These are phyloP conservation scores for Pulveroboletus sp. DNA, from an alignment of 768 basidiomycete species.

Conservation along the genomic window DNA sequence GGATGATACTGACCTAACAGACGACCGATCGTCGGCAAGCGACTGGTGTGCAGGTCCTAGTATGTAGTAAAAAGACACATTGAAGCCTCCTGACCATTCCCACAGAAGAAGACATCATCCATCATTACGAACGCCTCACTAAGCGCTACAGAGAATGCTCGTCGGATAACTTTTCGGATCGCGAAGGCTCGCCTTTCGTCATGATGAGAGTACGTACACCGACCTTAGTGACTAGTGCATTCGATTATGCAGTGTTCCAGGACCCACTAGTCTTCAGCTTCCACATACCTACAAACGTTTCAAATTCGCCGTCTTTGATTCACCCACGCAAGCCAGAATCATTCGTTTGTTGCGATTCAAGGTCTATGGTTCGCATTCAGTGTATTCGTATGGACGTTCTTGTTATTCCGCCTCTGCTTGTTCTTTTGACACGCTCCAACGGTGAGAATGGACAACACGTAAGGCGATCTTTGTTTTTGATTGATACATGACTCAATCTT, in stretches of 20 bases:
- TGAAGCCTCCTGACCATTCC: conserved; percentile 9
- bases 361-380: conserved; percentile 34
- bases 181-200: conserved; percentile 47
- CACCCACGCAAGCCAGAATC: conserved; percentile 3
- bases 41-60: conserved; percentile 39
- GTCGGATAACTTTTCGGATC: conserved; percentile 34
- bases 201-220: conserved; percentile 37
- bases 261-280: conserved; percentile 6
- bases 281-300: conserved; percentile 1
- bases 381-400: conserved; percentile 37
- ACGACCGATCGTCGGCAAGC: conserved; percentile 36
- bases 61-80: conserved; percentile 5
- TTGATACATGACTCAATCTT: conserved; percentile 6
- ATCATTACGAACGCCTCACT: conserved; percentile 45
- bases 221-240: background rate
- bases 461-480: conserved; percentile 14
- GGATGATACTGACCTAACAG: conserved; percentile 67
- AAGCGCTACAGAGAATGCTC: conserved; percentile 42
- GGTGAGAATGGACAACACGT: conserved; percentile 47
- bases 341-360: background rate
- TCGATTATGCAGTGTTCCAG: conserved; percentile 7
- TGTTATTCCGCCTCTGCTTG: conserved; percentile 54
- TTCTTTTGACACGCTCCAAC: conserved; percentile 40
- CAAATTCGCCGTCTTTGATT: conserved; percentile 1
- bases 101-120: conserved; percentile 29